These are phyloP conservation scores for Arthrobotrys megalospora DNA, from an alignment of 2,329 filamentous ascomycete genomes.

Conservation along the genomic window DNA sequence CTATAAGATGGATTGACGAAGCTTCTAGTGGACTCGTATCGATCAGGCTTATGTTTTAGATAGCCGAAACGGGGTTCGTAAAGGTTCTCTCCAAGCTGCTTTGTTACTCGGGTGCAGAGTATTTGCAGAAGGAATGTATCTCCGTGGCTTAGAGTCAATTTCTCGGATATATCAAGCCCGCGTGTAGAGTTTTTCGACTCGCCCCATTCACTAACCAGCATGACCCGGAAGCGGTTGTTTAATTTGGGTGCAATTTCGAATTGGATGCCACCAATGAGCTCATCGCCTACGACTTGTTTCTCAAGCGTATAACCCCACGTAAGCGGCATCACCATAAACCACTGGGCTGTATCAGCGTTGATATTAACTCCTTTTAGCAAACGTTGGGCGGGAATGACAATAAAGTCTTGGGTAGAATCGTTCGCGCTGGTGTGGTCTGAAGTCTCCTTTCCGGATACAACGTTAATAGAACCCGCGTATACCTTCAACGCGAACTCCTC, in stretches of 20 bases:
- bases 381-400: constrained; percentile 8
- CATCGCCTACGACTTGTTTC: neutral
- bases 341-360: neutral
- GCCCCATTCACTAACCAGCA: neutral
- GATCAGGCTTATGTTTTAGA: neutral
- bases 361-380: constrained; percentile 15
- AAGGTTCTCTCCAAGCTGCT: neutral
- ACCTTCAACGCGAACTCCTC: neutral
- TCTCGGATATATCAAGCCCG: no score
- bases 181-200: no score
- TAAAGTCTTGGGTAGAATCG: constrained; percentile 4
- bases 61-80: neutral
- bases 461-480: constrained; percentile 18
- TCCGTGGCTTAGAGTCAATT: no score
- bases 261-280: constrained; percentile 27
- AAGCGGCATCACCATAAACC: constrained; percentile 27
- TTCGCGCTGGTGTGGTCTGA: neutral
- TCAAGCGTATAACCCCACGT: constrained; percentile 17
- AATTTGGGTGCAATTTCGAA: constrained; percentile 11
- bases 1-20: no score
- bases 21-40: no score
- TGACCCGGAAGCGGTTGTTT: neutral
- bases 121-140: no score
- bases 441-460: neutral
- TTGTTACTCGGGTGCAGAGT: no score